These are phyloP conservation scores for Solanum sejunctum DNA, from an alignment of 257 asterid genomes.

Conservation along the genomic window DNA sequence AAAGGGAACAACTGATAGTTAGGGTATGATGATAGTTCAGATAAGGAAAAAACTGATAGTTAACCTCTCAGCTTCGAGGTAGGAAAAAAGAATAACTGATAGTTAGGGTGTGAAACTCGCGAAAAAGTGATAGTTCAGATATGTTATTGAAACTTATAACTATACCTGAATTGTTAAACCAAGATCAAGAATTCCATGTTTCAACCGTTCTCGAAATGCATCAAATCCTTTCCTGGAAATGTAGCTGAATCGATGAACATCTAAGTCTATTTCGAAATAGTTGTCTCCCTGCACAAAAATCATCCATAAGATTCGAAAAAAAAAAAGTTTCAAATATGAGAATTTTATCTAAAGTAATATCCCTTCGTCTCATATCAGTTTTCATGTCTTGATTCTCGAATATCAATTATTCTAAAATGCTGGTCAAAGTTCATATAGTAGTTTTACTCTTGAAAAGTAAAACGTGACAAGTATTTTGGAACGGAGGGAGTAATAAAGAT, in stretches of 20 bases:
- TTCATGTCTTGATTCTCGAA: background rate
- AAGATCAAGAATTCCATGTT: slow-evolving; percentile 65
- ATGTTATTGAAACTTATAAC: background rate
- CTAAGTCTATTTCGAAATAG: slow-evolving; percentile 88
- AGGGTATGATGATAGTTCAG: too few species aligned
- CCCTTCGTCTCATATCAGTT: background rate
- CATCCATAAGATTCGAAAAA: background rate
- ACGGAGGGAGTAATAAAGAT: background rate
- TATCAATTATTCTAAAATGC: background rate
- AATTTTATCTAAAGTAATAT: background rate
- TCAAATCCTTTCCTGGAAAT: slow-evolving; percentile 77
- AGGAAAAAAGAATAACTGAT: background rate
- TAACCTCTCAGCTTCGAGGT: too few species aligned
- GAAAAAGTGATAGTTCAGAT: background rate
- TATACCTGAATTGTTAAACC: slow-evolving; percentile 89
- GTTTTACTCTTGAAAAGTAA: background rate
- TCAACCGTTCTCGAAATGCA: slow-evolving; percentile 61
- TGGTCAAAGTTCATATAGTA: background rate
- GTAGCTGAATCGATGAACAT: slow-evolving; percentile 88
- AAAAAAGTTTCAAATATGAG: background rate
- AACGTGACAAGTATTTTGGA: background rate
- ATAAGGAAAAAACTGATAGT: too few species aligned
- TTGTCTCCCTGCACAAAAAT: slow-evolving; percentile 46
- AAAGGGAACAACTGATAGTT: too few species aligned
- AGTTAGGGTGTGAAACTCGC: background rate